Percentiles rank a stretch among this genome's conserved stretches.
These are phyloP conservation scores for Neospermospora avenae DNA, from an alignment of 2,329 filamentous ascomycete species.

Conservation along the genomic window DNA sequence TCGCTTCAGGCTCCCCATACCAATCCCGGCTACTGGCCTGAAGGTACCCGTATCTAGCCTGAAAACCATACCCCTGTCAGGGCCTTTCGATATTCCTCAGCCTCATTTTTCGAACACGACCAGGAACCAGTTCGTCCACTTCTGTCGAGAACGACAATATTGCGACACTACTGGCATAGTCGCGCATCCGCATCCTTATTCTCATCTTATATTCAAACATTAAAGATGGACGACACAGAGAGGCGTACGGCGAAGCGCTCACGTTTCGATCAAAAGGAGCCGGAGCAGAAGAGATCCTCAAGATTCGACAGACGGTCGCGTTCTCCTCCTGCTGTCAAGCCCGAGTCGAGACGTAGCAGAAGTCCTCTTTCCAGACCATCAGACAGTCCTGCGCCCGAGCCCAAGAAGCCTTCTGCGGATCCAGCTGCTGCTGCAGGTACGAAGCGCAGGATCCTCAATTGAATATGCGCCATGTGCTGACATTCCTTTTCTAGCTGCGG, in stretches of 20 bases:
- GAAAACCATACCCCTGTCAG: background rate
- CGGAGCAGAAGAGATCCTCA: slow-evolving; percentile 71
- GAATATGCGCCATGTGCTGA: slow-evolving; percentile 19
- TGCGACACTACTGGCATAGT: background rate
- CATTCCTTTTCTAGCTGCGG: slow-evolving; percentile 59
- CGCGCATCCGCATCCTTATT: background rate
- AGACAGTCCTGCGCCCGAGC: slow-evolving; percentile 32
- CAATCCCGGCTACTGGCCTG: too few relatives aligned
- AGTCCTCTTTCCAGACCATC: slow-evolving; percentile 62
- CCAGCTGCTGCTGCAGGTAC: slow-evolving; percentile 77
- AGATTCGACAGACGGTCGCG: slow-evolving; percentile 91
- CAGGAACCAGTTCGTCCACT: background rate
- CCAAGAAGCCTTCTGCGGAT: slow-evolving; percentile 44
- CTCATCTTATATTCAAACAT: background rate
- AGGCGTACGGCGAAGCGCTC: slow-evolving; percentile 74
- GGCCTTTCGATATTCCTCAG: background rate
- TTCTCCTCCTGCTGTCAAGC: slow-evolving; percentile 65
- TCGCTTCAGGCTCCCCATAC: too few relatives aligned
- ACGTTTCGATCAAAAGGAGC: slow-evolving; percentile 89
- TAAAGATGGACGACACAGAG: slow-evolving; percentile 72
- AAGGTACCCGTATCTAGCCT: too few relatives aligned
- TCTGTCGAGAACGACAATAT: background rate
- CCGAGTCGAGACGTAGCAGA: slow-evolving; percentile 71
- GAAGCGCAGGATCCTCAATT: slow-evolving; percentile 24
- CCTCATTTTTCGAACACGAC: background rate